Evolutionary conservation across 2,329 filamentous ascomycete species (phyloP).

Genomic region (Verticillium longisporum): DNA sequence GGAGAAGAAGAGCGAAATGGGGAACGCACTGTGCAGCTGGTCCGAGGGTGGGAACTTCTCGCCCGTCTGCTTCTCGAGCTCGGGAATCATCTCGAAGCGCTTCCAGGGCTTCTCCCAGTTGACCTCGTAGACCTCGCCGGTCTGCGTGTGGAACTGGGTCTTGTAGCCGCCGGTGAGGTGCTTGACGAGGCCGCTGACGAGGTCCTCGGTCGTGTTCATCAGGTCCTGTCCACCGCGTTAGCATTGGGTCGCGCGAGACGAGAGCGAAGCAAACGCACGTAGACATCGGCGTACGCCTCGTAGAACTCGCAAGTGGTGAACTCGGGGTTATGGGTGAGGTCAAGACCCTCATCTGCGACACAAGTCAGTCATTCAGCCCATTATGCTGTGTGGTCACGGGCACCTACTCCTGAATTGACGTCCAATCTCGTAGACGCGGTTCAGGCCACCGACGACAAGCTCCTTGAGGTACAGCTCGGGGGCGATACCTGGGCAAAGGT

Average conservation of each 20-base stretch:
- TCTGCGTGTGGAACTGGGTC: constrained; percentile 80
- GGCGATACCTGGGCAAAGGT: constrained; percentile 34
- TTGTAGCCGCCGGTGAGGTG: constrained; percentile 77
- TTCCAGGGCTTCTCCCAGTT: constrained; percentile 97
- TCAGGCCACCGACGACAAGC: constrained; percentile 85
- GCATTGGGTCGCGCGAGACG: constrained; percentile 23
- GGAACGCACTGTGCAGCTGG: constrained; percentile 64
- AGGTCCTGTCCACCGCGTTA: constrained; percentile 64
- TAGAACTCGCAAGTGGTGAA: constrained; percentile 99
- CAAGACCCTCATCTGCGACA: constrained; percentile 65
- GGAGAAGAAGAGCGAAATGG: neutral
- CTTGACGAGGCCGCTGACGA: constrained; percentile 86
- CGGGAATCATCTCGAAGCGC: constrained; percentile 91
- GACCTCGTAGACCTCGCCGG: constrained; percentile 79
- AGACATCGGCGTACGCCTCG: constrained; percentile 84
- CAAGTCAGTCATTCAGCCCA: neutral
- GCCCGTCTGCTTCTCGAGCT: constrained; percentile 79
- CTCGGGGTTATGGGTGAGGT: constrained; percentile 94
- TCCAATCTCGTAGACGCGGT: constrained; percentile 93
- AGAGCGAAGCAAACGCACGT: constrained; percentile 24
- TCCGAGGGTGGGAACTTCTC: constrained; percentile 91
- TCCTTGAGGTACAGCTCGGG: constrained; percentile 97
- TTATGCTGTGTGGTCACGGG: neutral
- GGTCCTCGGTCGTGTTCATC: constrained; percentile 86
- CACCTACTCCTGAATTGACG: constrained; percentile 75